Percentiles rank a stretch among this genome's conserved stretches.
phyloP scores from a whole-genome alignment of 345 rosid genomes.

The Eucalyptus sp. region DNA sequence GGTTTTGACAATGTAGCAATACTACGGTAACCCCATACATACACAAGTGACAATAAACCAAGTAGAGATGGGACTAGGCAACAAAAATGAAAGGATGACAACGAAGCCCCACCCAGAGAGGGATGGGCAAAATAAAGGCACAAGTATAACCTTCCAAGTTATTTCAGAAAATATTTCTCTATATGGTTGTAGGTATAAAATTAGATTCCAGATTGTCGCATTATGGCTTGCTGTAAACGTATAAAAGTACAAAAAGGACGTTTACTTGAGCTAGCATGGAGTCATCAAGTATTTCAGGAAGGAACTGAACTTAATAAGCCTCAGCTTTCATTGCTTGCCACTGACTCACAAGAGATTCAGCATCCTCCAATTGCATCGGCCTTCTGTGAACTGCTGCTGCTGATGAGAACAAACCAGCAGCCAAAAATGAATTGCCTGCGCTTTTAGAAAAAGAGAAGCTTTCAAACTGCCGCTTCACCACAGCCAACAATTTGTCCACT shows the following conservation, averaged over 20 bases:
- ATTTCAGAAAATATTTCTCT: too few species aligned
- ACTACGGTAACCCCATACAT: not conserved
- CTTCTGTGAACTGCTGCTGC: conserved; percentile 19
- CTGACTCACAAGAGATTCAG: conserved; percentile 75
- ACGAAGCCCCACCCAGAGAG: too few species aligned
- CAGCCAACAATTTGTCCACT: conserved; percentile 34
- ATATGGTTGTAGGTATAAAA: too few species aligned
- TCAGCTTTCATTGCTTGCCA: conserved; percentile 90
- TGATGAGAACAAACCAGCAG: conserved; percentile 34
- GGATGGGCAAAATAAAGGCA: too few species aligned
- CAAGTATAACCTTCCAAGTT: too few species aligned
- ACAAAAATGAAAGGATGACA: not conserved
- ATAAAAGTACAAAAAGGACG: not conserved
- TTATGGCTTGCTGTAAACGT: too few species aligned
- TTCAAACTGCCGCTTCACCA: conserved; percentile 25
- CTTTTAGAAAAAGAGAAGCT: conserved; percentile 16
- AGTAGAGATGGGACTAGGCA: not conserved
- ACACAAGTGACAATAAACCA: not conserved
- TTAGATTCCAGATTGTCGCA: too few species aligned
- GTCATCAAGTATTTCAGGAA: conserved; percentile 55
- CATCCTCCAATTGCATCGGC: conserved; percentile 72
- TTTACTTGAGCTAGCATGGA: conserved; percentile 82
- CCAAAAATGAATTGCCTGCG: conserved; percentile 13
- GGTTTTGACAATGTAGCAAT: not conserved
- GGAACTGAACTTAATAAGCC: conserved; percentile 58